Conservation (phyloP, 2,329 filamentous ascomycete genomes). For the Epichloe uncinata region DNA sequence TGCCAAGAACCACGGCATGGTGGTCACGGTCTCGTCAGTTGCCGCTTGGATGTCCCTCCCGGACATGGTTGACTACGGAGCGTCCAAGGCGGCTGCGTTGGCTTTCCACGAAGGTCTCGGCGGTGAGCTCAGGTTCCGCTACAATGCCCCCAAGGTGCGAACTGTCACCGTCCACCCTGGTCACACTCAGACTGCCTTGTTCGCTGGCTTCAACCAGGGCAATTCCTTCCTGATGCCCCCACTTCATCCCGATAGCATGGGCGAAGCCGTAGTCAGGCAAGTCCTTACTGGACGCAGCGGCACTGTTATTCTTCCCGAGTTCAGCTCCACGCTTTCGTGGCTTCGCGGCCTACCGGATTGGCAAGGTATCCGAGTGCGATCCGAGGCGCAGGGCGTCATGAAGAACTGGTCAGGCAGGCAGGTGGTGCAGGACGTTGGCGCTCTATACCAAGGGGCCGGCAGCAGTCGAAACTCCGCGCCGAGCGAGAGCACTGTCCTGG, state of each 20-base stretch:
- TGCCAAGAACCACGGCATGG: constrained; percentile 52
- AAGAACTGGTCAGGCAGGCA: constrained; percentile 30
- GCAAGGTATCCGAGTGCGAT: constrained; percentile 42
- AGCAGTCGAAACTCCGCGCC: background rate
- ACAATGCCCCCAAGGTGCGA: constrained; percentile 49
- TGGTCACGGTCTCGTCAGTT: constrained; percentile 55
- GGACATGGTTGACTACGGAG: constrained; percentile 53
- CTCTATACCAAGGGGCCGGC: constrained; percentile 4
- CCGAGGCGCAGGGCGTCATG: constrained; percentile 28
- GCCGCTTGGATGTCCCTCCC: constrained; percentile 48
- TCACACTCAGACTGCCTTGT: constrained; percentile 23
- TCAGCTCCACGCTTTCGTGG: constrained; percentile 26
- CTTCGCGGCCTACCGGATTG: constrained; percentile 47
- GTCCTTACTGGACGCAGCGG: constrained; percentile 34
- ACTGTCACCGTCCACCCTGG: constrained; percentile 52
- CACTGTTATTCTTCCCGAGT: constrained; percentile 31
- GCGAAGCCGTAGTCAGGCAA: constrained; percentile 34
- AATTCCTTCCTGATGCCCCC: constrained; percentile 20
- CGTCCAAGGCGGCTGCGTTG: constrained; percentile 52
- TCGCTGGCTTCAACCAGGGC: constrained; percentile 42
- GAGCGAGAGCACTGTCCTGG: constrained; percentile 14
- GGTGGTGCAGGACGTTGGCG: constrained; percentile 31
- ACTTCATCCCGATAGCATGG: constrained; percentile 27
- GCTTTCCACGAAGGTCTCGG: constrained; percentile 55
- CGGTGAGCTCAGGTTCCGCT: constrained; percentile 43